Evolutionary conservation across 768 basidiomycete species (phyloP), one percentile per base, ranked within the genome.

Genomic region (Strobilomyces echinocephalus): DNA sequence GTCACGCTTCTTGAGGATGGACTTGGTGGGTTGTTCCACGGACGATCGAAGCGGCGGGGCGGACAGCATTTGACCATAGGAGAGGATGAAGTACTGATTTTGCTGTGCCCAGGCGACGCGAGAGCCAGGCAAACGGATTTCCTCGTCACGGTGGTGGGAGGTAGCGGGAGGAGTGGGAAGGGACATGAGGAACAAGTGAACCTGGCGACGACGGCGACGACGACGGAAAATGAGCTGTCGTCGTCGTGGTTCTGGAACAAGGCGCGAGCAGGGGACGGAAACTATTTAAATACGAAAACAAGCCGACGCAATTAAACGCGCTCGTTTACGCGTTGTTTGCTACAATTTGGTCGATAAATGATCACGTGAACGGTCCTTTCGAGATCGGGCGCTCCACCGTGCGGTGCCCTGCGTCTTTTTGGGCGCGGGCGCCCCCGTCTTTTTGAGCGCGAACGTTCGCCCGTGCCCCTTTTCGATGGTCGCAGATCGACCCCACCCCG

Each of bases 151-250:
- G 49, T 82, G 83, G 8, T 83, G 83, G 7, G 78, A 73, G 5
- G 84, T 78, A 50, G 71, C 71, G 5, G 85, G 85, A 11, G 86
- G 86, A 0, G 85, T 86, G 7, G 75, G 76, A 24, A 87, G 77
- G 74, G 81, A 82, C 62, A 66, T 63, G 53, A 46, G 21, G 30
- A 2, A 2, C 15, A n/a, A 2, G 14, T 24, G 42, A 52, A 50
- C 54, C 55, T 50, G 49, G 48, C 56, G 62, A 56, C 55, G 52
- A 56, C 51, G 49, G 48, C 56, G 61, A 56, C 55, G 52, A 60
- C 54, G 38, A 54, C 40, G 15, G 41, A 20, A 31, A 41, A 24
- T 16, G 56, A 52, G 36, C 49, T 31, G 59, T 59, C 51, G 61
- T 60, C 53, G 69, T 61, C 53, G 63, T 59, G 15, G 58, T 60